Evolutionary conservation across 106 monocot species (phyloP).

Genomic region (Dendrobium officinale): DNA sequence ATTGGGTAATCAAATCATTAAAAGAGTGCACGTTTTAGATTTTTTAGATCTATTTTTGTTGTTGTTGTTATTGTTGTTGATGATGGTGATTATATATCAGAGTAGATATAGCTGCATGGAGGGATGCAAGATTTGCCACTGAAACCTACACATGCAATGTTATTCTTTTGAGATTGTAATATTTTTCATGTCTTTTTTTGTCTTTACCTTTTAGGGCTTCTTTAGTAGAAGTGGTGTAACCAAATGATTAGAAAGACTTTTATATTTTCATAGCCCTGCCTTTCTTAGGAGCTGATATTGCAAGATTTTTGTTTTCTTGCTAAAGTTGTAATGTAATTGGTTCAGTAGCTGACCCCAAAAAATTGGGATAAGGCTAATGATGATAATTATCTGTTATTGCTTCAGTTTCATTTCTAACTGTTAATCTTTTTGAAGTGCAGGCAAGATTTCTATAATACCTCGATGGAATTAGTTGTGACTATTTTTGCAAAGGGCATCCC

Average conservation of each 20-base stretch:
- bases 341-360: neutral
- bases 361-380: neutral
- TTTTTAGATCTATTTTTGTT: too few relatives aligned
- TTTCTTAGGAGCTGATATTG: neutral
- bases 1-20: too few relatives aligned
- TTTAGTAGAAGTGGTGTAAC: neutral
- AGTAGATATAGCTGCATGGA: neutral
- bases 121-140: neutral
- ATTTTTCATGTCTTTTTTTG: neutral
- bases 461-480: slow-evolving; percentile 65
- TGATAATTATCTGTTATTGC: neutral
- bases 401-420: neutral
- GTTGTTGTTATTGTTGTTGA: too few relatives aligned
- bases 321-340: neutral
- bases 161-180: neutral
- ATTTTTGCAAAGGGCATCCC: slow-evolving; percentile 83
- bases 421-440: slow-evolving; percentile 33
- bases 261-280: neutral
- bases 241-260: neutral
- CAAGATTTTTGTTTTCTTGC: neutral
- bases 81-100: neutral
- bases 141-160: neutral
- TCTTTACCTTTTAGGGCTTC: neutral
- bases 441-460: slow-evolving; percentile 86
- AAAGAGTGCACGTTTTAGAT: too few relatives aligned